Conservation (phyloP, 2,329 filamentous ascomycete genomes). For the Hawksworthiomyces lignivorus region DNA sequence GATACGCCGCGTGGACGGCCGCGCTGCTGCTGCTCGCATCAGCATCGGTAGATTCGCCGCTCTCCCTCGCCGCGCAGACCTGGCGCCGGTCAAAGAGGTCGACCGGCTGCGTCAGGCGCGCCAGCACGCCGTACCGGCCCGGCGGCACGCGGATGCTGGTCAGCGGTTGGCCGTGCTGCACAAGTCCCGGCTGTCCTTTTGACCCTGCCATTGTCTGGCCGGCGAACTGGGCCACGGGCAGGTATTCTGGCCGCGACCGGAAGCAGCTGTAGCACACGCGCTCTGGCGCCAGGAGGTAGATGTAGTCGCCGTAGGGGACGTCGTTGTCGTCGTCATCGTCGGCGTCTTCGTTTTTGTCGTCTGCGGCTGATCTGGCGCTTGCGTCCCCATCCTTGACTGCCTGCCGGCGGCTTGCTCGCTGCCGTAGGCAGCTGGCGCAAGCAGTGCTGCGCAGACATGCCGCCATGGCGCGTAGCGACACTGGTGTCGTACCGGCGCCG, state of each 20-base stretch:
- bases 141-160: slow-evolving; percentile 10
- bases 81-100: slow-evolving; percentile 12
- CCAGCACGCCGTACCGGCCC: slow-evolving; percentile 14
- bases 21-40: background rate
- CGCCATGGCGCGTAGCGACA: slow-evolving; percentile 9
- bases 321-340: background rate
- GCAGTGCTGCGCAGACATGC: slow-evolving; percentile 9
- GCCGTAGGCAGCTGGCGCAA: slow-evolving; percentile 11
- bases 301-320: slow-evolving; percentile 12
- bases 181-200: too few species aligned
- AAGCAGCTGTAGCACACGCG: slow-evolving; percentile 16
- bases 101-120: slow-evolving; percentile 8
- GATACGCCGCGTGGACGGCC: background rate
- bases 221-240: slow-evolving; percentile 9
- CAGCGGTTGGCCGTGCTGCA: background rate
- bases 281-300: slow-evolving; percentile 14
- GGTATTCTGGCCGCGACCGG: slow-evolving; percentile 13
- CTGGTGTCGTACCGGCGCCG: background rate
- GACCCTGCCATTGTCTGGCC: background rate
- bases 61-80: slow-evolving; percentile 1
- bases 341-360: background rate
- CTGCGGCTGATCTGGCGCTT: too few species aligned
- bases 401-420: too few species aligned
- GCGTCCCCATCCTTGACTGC: too few species aligned
- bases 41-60: background rate